Evolutionary conservation across 2,329 filamentous ascomycete species (phyloP), one percentile per base, ranked within the genome.

Genomic region (Trichoderma lentiforme): DNA sequence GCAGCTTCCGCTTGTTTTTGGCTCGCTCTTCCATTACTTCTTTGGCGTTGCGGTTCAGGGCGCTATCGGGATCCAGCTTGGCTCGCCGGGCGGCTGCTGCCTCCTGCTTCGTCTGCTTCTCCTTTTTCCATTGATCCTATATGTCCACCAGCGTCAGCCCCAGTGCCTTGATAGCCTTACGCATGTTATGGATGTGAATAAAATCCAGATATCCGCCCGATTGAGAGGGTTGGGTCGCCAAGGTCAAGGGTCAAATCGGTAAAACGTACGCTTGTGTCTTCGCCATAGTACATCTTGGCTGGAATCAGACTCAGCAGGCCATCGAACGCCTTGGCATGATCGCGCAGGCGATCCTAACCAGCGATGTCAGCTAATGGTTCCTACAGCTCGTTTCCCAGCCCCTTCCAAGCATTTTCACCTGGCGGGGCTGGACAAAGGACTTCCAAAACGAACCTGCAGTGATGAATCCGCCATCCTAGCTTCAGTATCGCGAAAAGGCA

Each of bases 81-180:
- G 92, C 93, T 79, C 91, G 89, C 83, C 94, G 94, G 71, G 94
- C 93, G 76, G 92, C 91, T 74, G 90, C 89, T 73, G 93, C 93
- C 82, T 97, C 89, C 81, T 94, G 92, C 81, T 97, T 97, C 65
- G 94, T 95, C 84, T 98, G 95, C 85, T 98, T 98, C 84, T 96
- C 97, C 79, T 92, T 92, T 81, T 90, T 80, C 94, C 94, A 97
- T 91, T 98, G 94, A 78, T 96, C 92, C 94, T 97, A 78, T 4
- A 32, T 4, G 24, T 34, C 15, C 9, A 60, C 24, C 11, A 60
- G 28, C 28, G 56, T 72, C 56, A 72, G 71, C 67, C 24, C 14
- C 6, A 6, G 34, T 24, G 51, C n/a, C 9, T 53, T 11, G 8
- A 57, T 21, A 6, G 18, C 32, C 30, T 32, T 26, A 28, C 5